These are phyloP conservation scores for Porphyra umbilicalis DNA, from an alignment of 31 red algal genomes.

Conservation along the genomic window DNA sequence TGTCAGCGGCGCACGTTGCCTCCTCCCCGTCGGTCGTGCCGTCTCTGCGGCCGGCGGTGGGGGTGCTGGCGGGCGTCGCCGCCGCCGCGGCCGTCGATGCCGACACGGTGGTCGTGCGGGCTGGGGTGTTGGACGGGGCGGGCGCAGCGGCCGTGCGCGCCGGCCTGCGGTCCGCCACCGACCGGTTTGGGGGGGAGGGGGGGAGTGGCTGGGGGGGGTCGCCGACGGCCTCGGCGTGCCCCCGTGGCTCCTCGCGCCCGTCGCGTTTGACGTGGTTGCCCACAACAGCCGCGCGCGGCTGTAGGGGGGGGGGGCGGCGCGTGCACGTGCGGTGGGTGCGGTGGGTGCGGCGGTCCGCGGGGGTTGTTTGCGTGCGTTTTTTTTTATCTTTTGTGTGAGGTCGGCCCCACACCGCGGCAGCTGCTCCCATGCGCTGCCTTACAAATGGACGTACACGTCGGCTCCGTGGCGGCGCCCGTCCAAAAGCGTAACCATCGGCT, in stretches of 20 bases:
- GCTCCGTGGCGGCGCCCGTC: too few species aligned
- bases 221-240: conserved; percentile 66
- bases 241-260: conserved; percentile 58
- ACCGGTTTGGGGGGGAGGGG: not conserved
- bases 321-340: too few species aligned
- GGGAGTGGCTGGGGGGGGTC: conserved; percentile 3
- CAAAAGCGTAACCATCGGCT: too few species aligned
- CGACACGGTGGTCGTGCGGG: not conserved
- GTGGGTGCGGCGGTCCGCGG: too few species aligned
- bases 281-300: conserved; percentile 67
- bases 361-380: too few species aligned
- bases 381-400: too few species aligned
- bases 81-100: not conserved
- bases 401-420: too few species aligned
- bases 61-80: not conserved
- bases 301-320: conserved; percentile 2
- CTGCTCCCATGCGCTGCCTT: too few species aligned
- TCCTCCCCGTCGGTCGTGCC: not conserved
- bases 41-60: not conserved
- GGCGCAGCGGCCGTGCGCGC: not conserved
- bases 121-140: not conserved
- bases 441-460: too few species aligned
- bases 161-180: not conserved
- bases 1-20: not conserved
- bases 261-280: conserved; percentile 67